Evolutionary conservation across 2,329 filamentous ascomycete genomes (phyloP).

Genomic region (Verticillium nubilum): DNA sequence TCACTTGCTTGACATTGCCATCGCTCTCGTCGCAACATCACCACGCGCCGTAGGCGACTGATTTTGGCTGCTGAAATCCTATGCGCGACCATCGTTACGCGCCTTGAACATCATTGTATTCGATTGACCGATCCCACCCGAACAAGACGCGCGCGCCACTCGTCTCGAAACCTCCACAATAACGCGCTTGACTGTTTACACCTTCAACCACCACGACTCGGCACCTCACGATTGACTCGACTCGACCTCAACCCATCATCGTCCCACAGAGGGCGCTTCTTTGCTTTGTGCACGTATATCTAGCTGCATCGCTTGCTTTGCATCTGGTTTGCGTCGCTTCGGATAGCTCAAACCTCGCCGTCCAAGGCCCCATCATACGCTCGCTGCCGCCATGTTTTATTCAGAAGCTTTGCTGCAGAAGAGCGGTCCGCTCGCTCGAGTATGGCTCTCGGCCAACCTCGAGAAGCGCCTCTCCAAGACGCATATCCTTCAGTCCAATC

Average conservation of each 20-base stretch:
- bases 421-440: conserved; percentile 92
- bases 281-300: conserved; percentile 3
- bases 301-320: conserved; percentile 5
- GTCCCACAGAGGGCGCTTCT: conserved; percentile 10
- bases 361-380: conserved; percentile 5
- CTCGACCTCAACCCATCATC: neutral
- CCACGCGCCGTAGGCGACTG: conserved; percentile 7
- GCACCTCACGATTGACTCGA: neutral
- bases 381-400: conserved; percentile 75
- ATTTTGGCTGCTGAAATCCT: neutral
- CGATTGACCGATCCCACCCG: neutral
- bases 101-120: neutral
- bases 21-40: conserved; percentile 5
- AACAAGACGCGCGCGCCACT: conserved; percentile 8
- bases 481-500: conserved; percentile 89
- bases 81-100: conserved; percentile 1
- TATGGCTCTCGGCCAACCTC: conserved; percentile 97
- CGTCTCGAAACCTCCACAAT: conserved; percentile 5
- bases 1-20: conserved; percentile 4
- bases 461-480: conserved; percentile 98
- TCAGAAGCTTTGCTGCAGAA: conserved; percentile 93
- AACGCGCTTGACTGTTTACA: conserved; percentile 19
- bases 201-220: conserved; percentile 4
- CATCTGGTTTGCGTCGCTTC: conserved; percentile 1
- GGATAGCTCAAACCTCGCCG: neutral